Percentiles rank a stretch among this genome's conserved stretches.
Evolutionary conservation across 2,329 filamentous ascomycete genomes (phyloP).

Genomic region (Microdochium nivale): DNA sequence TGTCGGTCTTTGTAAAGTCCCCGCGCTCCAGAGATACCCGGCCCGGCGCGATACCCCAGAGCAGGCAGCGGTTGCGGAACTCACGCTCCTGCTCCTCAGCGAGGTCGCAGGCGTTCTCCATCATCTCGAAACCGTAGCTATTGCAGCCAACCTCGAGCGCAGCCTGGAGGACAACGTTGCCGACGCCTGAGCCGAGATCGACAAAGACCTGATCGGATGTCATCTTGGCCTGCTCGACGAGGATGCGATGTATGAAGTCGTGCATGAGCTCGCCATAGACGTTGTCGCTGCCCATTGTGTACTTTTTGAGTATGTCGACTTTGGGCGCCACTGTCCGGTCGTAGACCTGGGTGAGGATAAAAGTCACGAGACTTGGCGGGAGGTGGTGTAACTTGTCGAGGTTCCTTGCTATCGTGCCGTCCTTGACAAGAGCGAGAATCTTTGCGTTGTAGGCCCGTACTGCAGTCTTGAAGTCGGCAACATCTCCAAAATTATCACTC

Average conservation of each 20-base stretch:
- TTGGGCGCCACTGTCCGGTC: conserved; percentile 85
- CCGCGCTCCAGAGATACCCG: conserved; percentile 72
- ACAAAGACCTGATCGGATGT: conserved; percentile 83
- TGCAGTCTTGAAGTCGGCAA: conserved; percentile 62
- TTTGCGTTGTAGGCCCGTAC: conserved; percentile 70
- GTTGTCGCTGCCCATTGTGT: conserved; percentile 85
- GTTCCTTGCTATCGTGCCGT: conserved; percentile 64
- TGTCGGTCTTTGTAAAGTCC: conserved; percentile 69
- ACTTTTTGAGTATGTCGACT: conserved; percentile 74
- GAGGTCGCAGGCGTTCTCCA: conserved; percentile 79
- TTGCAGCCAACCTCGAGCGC: conserved; percentile 90
- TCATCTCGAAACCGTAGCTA: conserved; percentile 94
- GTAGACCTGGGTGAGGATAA: conserved; percentile 83
- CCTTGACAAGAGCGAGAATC: conserved; percentile 54
- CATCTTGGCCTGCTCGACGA: conserved; percentile 66
- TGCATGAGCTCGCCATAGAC: conserved; percentile 91
- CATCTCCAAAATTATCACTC: conserved; percentile 53
- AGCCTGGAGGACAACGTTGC: conserved; percentile 90
- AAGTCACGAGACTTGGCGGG: conserved; percentile 63
- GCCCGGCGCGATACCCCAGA: conserved; percentile 83
- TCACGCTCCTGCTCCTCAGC: conserved; percentile 74
- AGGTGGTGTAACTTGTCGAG: conserved; percentile 62
- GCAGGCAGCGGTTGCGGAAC: conserved; percentile 72
- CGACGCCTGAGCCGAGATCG: conserved; percentile 90
- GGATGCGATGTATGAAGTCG: conserved; percentile 73